Evolutionary conservation across 257 asterid species (phyloP).

Genomic region (Scutellaria barbata): DNA sequence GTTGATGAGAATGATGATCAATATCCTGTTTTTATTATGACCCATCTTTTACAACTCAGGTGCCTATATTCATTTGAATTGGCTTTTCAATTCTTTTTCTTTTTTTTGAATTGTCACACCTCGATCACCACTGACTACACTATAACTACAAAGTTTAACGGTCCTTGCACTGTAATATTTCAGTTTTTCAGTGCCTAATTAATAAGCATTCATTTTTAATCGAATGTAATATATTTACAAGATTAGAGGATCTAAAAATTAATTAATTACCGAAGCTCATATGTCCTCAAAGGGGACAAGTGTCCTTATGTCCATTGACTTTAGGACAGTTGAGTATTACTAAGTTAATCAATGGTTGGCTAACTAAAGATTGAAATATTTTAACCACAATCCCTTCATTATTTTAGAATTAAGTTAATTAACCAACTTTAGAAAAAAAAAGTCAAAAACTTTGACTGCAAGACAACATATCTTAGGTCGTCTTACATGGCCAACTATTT

Average conservation of each 20-base stretch:
- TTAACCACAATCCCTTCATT: constrained; percentile 26
- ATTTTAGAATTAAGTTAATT: constrained; percentile 35
- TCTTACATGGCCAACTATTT: not conserved
- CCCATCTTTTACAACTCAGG: constrained; percentile 44
- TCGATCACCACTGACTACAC: constrained; percentile 31
- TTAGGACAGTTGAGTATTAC: constrained; percentile 35
- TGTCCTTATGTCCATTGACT: constrained; percentile 57
- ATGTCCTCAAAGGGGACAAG: constrained; percentile 44
- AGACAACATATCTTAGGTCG: constrained; percentile 8
- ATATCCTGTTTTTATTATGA: constrained; percentile 32
- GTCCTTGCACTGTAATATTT: constrained; percentile 41
- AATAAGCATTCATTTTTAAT: not conserved
- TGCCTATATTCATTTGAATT: constrained; percentile 27
- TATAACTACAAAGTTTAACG: constrained; percentile 28
- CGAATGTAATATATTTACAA: not conserved
- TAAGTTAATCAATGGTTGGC: constrained; percentile 59
- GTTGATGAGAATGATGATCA: constrained; percentile 50
- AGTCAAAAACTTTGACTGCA: constrained; percentile 25
- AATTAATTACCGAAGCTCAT: not conserved
- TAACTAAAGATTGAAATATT: constrained; percentile 44
- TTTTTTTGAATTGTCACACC: constrained; percentile 55
- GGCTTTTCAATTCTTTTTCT: constrained; percentile 54
- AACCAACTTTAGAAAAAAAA: constrained; percentile 32
- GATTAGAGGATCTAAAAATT: not conserved
- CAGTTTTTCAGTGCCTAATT: constrained; percentile 25